phyloP scores from a whole-genome alignment of 2,329 filamentous ascomycete genomes.

The Verticillium klebahnii region DNA sequence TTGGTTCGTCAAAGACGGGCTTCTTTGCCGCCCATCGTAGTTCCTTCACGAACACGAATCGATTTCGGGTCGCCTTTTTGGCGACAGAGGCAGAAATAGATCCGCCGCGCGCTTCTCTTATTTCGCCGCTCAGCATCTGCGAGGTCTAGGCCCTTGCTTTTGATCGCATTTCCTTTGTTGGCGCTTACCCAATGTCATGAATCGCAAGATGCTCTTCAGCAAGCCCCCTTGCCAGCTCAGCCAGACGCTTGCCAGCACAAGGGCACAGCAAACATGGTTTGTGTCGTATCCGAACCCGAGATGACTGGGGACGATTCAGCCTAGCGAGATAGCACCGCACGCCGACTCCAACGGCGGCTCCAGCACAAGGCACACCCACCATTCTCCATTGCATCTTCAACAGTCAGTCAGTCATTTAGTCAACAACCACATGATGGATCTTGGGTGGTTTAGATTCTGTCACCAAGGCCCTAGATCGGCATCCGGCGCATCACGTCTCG shows the following conservation, averaged over 20 bases:
- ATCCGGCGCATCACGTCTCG: background rate
- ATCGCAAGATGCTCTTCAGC: background rate
- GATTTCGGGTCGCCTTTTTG: background rate
- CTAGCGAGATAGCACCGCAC: background rate
- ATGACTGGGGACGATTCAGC: background rate
- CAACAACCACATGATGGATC: background rate
- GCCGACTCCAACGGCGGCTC: background rate
- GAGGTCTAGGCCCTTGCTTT: background rate
- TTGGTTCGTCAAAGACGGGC: background rate
- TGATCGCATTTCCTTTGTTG: background rate
- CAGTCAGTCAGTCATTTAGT: background rate
- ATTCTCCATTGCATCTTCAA: background rate
- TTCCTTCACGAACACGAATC: background rate
- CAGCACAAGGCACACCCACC: background rate
- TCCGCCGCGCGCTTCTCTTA: conserved; percentile 25
- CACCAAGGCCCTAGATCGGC: background rate
- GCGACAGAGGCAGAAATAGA: background rate
- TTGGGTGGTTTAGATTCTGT: background rate
- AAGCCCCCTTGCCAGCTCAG: background rate
- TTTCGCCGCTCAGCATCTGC: background rate
- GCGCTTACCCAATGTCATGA: background rate
- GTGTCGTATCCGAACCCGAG: background rate
- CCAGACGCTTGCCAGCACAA: background rate
- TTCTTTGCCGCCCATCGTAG: background rate
- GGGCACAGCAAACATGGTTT: background rate